Conservation (phyloP, 2,329 filamentous ascomycete genomes). For the Aspergillus sp. region DNA sequence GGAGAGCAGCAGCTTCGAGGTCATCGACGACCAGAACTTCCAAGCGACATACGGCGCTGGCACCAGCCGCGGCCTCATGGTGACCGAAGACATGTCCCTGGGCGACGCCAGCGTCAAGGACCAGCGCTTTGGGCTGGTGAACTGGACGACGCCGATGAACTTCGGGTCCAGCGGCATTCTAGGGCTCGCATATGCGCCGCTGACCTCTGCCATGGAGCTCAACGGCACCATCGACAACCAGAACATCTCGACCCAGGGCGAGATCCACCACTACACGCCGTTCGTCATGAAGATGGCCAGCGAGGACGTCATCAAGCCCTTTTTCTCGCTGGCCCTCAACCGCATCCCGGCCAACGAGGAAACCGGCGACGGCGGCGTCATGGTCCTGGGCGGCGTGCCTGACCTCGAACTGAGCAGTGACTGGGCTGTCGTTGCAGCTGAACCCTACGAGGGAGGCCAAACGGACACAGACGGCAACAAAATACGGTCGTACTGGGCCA, state of each 20-base stretch:
- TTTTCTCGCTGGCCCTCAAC: slow-evolving; percentile 33
- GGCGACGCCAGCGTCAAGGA: slow-evolving; percentile 16
- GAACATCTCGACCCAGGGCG: background rate
- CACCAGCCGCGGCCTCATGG: slow-evolving; percentile 21
- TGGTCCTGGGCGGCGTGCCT: slow-evolving; percentile 22
- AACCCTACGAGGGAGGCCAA: slow-evolving; percentile 14
- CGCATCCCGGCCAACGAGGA: slow-evolving; percentile 37
- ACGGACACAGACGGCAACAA: slow-evolving; percentile 16
- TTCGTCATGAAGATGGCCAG: slow-evolving; percentile 10
- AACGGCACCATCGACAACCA: slow-evolving; percentile 1
- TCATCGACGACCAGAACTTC: slow-evolving; percentile 23
- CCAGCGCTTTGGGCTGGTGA: slow-evolving; percentile 8
- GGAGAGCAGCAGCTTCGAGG: slow-evolving; percentile 11
- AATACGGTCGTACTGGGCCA: slow-evolving; percentile 9
- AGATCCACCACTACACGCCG: slow-evolving; percentile 5
- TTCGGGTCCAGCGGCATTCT: slow-evolving; percentile 3
- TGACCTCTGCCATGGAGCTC: background rate
- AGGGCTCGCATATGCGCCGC: slow-evolving; percentile 10
- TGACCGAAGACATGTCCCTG: slow-evolving; percentile 22
- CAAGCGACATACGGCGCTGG: slow-evolving; percentile 27
- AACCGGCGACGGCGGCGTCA: slow-evolving; percentile 14
- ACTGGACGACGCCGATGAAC: background rate
- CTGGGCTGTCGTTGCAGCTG: slow-evolving; percentile 19
- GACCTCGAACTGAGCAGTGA: slow-evolving; percentile 9
- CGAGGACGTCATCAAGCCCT: slow-evolving; percentile 3